Conservation (phyloP, 345 rosid species). For the Laguncularia racemosa region DNA sequence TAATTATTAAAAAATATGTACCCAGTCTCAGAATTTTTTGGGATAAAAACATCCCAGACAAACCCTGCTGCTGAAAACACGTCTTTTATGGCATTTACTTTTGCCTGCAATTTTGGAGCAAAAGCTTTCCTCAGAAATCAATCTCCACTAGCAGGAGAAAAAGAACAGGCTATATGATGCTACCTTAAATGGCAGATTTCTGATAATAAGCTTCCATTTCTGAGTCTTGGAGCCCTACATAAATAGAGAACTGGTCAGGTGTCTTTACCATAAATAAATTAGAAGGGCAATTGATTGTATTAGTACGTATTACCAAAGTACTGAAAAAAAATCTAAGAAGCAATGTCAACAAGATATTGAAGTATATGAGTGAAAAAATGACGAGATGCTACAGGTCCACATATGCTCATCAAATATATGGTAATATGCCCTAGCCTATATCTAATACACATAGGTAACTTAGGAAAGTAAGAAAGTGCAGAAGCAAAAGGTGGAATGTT, state of each 20-base stretch:
- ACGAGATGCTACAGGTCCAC: too few species aligned
- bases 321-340: too few species aligned
- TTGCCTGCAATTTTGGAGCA: slow-evolving; percentile 46
- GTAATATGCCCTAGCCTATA: too few species aligned
- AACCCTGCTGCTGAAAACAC: slow-evolving; percentile 71
- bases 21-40: slow-evolving; percentile 73
- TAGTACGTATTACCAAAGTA: too few species aligned
- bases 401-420: too few species aligned
- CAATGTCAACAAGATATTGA: too few species aligned
- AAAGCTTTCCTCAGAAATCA: slow-evolving; percentile 11
- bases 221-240: slow-evolving; percentile 88
- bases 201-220: slow-evolving; percentile 88
- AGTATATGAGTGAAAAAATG: too few species aligned
- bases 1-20: slow-evolving; percentile 19
- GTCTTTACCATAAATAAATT: not conserved
- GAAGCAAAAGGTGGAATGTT: too few species aligned
- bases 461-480: too few species aligned
- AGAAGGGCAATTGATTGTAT: not conserved
- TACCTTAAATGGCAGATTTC: slow-evolving; percentile 95
- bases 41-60: slow-evolving; percentile 87
- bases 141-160: slow-evolving; percentile 3
- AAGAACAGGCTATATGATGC: slow-evolving; percentile 9
- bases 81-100: slow-evolving; percentile 45
- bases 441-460: too few species aligned
- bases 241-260: slow-evolving; percentile 9